Conservation (phyloP, 805 yeast species). For the Candida stauntonica region DNA sequence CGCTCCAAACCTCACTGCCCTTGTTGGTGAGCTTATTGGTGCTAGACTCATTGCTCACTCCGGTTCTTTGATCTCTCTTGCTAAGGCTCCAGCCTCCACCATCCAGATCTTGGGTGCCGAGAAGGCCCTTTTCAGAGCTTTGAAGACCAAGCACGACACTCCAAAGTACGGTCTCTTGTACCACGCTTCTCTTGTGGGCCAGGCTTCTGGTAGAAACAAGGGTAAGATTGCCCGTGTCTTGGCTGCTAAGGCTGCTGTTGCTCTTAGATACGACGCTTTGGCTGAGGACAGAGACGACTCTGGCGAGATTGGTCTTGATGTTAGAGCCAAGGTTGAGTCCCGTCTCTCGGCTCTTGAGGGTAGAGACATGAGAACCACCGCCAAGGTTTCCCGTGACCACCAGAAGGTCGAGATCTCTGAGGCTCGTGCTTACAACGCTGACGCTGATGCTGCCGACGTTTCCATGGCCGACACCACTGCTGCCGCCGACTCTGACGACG, state of each 20-base stretch:
- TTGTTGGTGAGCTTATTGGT: constrained; percentile 97
- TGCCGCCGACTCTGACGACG: constrained; percentile 35
- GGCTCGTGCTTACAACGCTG: constrained; percentile 87
- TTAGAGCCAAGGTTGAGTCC: constrained; percentile 89
- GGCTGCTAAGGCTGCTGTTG: constrained; percentile 98
- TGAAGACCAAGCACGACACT: constrained; percentile 97
- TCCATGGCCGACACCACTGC: constrained; percentile 21
- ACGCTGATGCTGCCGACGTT: constrained; percentile 64
- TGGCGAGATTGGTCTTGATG: constrained; percentile 88
- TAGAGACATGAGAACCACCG: constrained; percentile 88
- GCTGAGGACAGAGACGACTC: constrained; percentile 96
- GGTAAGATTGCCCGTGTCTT: constrained; percentile 98
- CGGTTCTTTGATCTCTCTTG: constrained; percentile 88
- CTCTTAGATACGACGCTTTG: constrained; percentile 92
- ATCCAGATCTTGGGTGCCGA: constrained; percentile 98
- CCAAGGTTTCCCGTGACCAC: constrained; percentile 75
- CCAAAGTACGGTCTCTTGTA: constrained; percentile 97
- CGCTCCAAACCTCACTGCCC: constrained; percentile 94
- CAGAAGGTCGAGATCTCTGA: constrained; percentile 84
- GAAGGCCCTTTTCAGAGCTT: constrained; percentile 97
- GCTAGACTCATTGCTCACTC: constrained; percentile 97
- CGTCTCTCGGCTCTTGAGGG: constrained; percentile 95
- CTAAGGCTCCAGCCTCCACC: constrained; percentile 98
- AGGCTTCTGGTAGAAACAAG: constrained; percentile 96
- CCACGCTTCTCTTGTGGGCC: constrained; percentile 96